Conservation (phyloP, 441 rosid species). For the Jatropha podagrica region DNA sequence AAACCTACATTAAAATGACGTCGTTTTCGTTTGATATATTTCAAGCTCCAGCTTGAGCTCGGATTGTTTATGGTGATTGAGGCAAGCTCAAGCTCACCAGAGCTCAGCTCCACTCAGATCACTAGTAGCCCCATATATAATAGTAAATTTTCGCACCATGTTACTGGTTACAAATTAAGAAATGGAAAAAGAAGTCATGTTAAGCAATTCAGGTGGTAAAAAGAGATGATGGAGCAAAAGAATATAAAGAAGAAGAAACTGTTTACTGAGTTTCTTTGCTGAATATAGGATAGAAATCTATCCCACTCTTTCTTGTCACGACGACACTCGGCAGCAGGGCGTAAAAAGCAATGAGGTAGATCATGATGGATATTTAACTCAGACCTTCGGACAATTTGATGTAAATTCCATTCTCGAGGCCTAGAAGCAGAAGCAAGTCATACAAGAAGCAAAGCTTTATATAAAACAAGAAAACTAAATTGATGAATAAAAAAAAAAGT, state of each 20-base stretch:
- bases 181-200: background rate
- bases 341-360: slow-evolving; percentile 23
- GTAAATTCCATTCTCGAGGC: slow-evolving; percentile 26
- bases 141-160: background rate
- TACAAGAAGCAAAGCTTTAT: background rate
- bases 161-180: background rate
- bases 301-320: slow-evolving; percentile 36
- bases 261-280: slow-evolving; percentile 25
- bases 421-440: slow-evolving; percentile 18
- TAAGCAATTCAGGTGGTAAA: background rate
- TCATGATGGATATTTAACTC: slow-evolving; percentile 13
- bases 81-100: too few species aligned
- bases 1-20: too few species aligned
- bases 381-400: slow-evolving; percentile 15
- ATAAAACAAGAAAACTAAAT: background rate
- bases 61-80: too few species aligned
- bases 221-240: background rate
- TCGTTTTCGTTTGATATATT: too few species aligned
- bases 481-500: background rate
- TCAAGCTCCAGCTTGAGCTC: too few species aligned
- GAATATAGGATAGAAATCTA: slow-evolving; percentile 28
- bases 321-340: slow-evolving; percentile 29
- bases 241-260: background rate
- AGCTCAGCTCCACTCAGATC: too few species aligned
- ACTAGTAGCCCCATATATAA: background rate